A percentile compares a stretch with the other conserved stretches of the same genome.
Evolutionary conservation across 1,139 yeast species (phyloP).

Genomic region (Diutina siamensis): DNA sequence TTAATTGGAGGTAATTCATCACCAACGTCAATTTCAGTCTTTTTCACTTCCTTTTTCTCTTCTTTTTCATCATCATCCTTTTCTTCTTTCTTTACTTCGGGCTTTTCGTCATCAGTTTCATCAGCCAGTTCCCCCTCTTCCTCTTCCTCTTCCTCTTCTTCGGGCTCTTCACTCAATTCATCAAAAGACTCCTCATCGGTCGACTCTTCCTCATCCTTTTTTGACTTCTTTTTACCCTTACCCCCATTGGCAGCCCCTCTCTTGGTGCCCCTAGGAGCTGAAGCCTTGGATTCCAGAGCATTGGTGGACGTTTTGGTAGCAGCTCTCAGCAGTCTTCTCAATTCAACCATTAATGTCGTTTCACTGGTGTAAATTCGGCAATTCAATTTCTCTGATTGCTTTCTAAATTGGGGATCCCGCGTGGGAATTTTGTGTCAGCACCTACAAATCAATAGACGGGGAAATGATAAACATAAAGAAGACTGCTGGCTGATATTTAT

Average conservation of each 20-base stretch:
- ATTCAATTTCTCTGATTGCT: too few species aligned
- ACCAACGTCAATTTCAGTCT: slow-evolving; percentile 44
- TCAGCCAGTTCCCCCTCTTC: slow-evolving; percentile 14
- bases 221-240: slow-evolving; percentile 1
- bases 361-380: too few species aligned
- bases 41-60: background rate
- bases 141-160: background rate
- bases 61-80: slow-evolving; percentile 9
- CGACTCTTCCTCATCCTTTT: background rate
- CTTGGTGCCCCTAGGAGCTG: background rate
- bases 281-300: slow-evolving; percentile 1
- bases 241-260: background rate
- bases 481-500: too few species aligned
- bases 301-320: background rate
- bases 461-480: too few species aligned
- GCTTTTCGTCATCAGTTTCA: slow-evolving; percentile 22
- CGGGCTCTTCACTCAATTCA: background rate
- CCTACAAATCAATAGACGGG: too few species aligned
- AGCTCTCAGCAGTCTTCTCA: slow-evolving; percentile 1
- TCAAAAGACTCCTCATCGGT: background rate
- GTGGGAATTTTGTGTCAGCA: too few species aligned
- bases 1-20: slow-evolving; percentile 59
- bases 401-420: too few species aligned
- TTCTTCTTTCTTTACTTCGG: slow-evolving; percentile 8
- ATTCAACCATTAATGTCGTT: background rate